These are phyloP conservation scores for Polygonum maritimum DNA, from an alignment of 148 eudicot species.

Conservation along the genomic window DNA sequence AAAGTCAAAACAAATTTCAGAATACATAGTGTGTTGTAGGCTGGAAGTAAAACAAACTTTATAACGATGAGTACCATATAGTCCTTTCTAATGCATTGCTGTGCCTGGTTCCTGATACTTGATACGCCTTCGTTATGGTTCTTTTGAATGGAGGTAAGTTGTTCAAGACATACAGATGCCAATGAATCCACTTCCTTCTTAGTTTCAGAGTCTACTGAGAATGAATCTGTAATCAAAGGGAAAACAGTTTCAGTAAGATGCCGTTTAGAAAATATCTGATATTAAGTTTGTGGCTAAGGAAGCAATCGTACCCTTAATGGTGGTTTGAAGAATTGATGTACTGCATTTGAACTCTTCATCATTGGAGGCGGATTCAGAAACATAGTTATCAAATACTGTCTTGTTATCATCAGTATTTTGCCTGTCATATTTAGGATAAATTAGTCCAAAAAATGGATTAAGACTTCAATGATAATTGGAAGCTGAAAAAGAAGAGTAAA, in stretches of 20 bases:
- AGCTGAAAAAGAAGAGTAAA: background rate
- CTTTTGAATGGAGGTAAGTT: slow-evolving; percentile 30
- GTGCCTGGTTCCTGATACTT: slow-evolving; percentile 37
- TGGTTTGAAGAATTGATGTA: slow-evolving; percentile 21
- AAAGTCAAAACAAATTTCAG: slow-evolving; percentile 3
- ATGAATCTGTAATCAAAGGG: slow-evolving; percentile 42
- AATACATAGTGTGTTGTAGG: background rate
- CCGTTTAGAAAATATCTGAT: background rate
- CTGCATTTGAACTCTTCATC: slow-evolving; percentile 32
- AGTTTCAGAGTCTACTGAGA: slow-evolving; percentile 39
- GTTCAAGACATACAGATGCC: slow-evolving; percentile 32
- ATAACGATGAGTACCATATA: slow-evolving; percentile 41
- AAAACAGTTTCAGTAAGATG: background rate
- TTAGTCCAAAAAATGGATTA: background rate
- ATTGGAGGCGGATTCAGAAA: slow-evolving; percentile 28
- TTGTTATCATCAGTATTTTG: slow-evolving; percentile 29
- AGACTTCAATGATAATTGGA: background rate
- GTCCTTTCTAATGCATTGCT: slow-evolving; percentile 45
- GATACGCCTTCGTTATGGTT: slow-evolving; percentile 35
- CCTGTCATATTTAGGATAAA: slow-evolving; percentile 25
- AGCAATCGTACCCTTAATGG: slow-evolving; percentile 36
- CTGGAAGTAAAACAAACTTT: background rate
- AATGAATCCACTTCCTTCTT: slow-evolving; percentile 38
- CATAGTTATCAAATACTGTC: slow-evolving; percentile 20
- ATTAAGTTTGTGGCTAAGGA: background rate